A percentile compares a stretch with the other conserved stretches of the same genome.
Evolutionary conservation across 163 green algal species (phyloP).

Genomic region (Prototheca cutis): DNA sequence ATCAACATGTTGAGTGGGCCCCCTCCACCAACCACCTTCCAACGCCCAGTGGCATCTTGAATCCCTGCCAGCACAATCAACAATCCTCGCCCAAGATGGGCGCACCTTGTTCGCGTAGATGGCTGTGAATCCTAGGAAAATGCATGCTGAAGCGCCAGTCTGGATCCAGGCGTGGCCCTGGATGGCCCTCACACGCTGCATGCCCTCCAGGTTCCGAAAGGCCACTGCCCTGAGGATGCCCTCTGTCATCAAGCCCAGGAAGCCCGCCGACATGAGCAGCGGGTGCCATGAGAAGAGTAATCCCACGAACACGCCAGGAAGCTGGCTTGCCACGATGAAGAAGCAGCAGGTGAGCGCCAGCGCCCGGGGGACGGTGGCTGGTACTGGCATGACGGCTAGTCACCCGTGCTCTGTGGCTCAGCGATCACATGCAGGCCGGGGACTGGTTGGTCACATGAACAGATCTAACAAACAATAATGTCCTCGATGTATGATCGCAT

Average conservation of each 20-base stretch:
- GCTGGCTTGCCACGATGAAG: background rate
- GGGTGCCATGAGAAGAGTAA: slow-evolving; percentile 19
- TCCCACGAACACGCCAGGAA: background rate
- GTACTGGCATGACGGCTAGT: too few species aligned
- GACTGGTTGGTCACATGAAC: background rate
- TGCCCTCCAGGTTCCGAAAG: slow-evolving; percentile 6
- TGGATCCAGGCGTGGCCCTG: slow-evolving; percentile 26
- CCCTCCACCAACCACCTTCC: background rate
- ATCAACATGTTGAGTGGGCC: background rate
- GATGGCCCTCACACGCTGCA: slow-evolving; percentile 10
- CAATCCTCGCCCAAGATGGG: background rate
- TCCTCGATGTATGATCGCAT: too few species aligned
- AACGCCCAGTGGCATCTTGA: background rate
- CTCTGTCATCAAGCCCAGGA: slow-evolving; percentile 19
- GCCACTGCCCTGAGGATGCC: slow-evolving; percentile 16
- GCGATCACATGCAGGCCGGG: too few species aligned
- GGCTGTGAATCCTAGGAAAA: slow-evolving; percentile 18
- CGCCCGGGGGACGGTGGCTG: background rate
- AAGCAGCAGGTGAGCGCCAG: background rate
- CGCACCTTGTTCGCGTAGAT: slow-evolving; percentile 33
- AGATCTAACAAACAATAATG: too few species aligned
- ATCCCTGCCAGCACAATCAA: background rate
- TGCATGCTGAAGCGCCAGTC: slow-evolving; percentile 1
- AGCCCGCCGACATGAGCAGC: slow-evolving; percentile 8
- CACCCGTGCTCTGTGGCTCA: too few species aligned